A percentile compares a stretch with the other conserved stretches of the same genome.
phyloP scores from a whole-genome alignment of 1,284 basidiomycete genomes.

The Puccinia triticina region DNA sequence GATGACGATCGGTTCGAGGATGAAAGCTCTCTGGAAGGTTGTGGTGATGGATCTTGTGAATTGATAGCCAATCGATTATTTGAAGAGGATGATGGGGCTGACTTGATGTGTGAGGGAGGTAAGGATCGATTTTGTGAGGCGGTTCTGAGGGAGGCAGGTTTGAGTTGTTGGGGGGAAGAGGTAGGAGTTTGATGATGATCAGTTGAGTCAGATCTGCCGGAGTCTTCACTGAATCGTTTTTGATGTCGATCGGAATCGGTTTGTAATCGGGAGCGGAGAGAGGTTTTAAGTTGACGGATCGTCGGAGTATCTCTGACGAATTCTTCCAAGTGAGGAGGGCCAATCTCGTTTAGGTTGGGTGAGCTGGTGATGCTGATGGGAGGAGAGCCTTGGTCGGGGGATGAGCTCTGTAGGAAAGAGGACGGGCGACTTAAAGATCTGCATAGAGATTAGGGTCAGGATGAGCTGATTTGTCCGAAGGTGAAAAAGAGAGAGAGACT shows the following conservation, averaged over 20 bases:
- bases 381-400: constrained; percentile 11
- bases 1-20: constrained; percentile 12
- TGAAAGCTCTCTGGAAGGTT: neutral
- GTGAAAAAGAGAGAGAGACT: neutral
- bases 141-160: neutral
- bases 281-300: constrained; percentile 31
- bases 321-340: constrained; percentile 11
- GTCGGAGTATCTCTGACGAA: constrained; percentile 19
- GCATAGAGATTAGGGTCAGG: neutral
- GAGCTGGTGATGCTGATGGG: constrained; percentile 5
- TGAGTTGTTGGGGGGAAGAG: neutral
- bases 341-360: neutral
- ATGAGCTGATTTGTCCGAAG: neutral
- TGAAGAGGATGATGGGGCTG: neutral
- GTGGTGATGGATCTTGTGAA: neutral
- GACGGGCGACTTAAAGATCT: neutral
- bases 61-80: neutral
- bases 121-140: neutral
- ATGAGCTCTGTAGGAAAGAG: neutral
- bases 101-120: neutral
- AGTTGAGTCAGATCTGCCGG: constrained; percentile 12
- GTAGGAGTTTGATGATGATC: neutral
- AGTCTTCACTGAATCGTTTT: constrained; percentile 20
- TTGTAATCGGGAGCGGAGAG: constrained; percentile 17
- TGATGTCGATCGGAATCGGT: constrained; percentile 14